Evolutionary conservation across 306 rosid genomes (phyloP), one percentile per base, ranked within the genome.

Genomic region (Acacia confusa): DNA sequence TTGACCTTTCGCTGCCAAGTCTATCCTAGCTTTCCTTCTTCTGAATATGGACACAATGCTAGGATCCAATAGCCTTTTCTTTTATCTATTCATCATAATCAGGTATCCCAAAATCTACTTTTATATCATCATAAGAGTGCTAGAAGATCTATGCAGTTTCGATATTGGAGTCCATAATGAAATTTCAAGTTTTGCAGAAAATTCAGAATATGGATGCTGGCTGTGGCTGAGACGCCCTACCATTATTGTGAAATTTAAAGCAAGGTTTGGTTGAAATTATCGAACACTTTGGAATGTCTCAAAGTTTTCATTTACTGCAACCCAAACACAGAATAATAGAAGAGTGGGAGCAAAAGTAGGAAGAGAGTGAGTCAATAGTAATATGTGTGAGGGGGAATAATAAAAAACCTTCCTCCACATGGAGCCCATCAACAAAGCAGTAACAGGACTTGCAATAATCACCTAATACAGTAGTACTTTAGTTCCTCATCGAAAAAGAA

Each of bases 381-480:
- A 2, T 1, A 30, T 22, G 14, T 32, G 57, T 32, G 57, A 74
- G 57, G 78, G 82, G 77, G 87, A 74, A 77, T 77, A 78, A 81
- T 43, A 60, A 70, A 77, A 86, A 86, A 86, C 60, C 50, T 61
- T 83, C 81, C 85, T 74, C 77, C 87, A 83, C 87, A 83, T 64
- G 74, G 78, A 58, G 81, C 87, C 87, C 83, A 78, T 83, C 65
- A 86, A 83, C 61, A 78, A 77, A 84, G 72, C 72, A 36, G 74
- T 43, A 69, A 83, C 74, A 84, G 45, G 50, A 68, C 12, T 78
- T 78, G 79, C 90, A 88, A 86, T 88, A 86, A 87, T 88, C 79
- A 77, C 88, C 55, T 84, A 88, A 34, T 70, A 43, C 57, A 71
- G 28, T 84, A 53, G 25, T 53, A 20, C 60, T 53, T 73, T 82